Evolutionary conservation across 495 filamentous ascomycete species (phyloP).

Genomic region (Podospora anserina): DNA sequence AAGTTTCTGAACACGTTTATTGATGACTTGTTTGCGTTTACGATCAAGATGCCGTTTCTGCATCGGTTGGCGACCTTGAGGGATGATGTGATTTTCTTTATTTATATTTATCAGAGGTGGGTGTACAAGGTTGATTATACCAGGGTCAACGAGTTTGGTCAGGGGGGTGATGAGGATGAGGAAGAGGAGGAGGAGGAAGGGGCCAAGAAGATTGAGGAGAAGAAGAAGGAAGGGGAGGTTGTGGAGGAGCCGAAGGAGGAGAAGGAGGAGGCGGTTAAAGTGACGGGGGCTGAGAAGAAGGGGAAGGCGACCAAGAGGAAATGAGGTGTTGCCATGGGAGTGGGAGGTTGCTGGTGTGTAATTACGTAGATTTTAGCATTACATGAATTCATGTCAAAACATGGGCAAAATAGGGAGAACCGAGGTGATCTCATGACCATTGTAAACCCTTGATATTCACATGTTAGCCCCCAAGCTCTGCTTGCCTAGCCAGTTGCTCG

Average conservation of each 20-base stretch:
- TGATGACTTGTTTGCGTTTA: conserved; percentile 83
- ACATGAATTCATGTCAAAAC: too few species aligned
- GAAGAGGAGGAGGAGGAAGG: conserved; percentile 49
- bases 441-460: neutral
- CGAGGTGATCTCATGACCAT: too few species aligned
- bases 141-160: conserved; percentile 95
- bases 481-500: neutral
- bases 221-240: conserved; percentile 13
- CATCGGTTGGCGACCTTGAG: conserved; percentile 92
- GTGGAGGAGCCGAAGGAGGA: conserved; percentile 13
- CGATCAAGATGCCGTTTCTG: conserved; percentile 96
- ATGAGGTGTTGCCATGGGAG: conserved; percentile 18
- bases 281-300: conserved; percentile 41
- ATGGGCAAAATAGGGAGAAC: too few species aligned
- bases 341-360: neutral
- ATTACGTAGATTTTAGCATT: neutral
- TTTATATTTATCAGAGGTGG: conserved; percentile 95
- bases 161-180: conserved; percentile 83
- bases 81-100: conserved; percentile 97
- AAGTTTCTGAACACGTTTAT: conserved; percentile 84
- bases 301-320: conserved; percentile 42
- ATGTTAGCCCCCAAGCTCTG: neutral
- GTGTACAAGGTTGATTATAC: conserved; percentile 90
- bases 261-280: conserved; percentile 32
- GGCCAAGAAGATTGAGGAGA: conserved; percentile 23